Base-by-base conservation (phyloP, 441 rosid species). In the Populus trichocarpa region DNA sequence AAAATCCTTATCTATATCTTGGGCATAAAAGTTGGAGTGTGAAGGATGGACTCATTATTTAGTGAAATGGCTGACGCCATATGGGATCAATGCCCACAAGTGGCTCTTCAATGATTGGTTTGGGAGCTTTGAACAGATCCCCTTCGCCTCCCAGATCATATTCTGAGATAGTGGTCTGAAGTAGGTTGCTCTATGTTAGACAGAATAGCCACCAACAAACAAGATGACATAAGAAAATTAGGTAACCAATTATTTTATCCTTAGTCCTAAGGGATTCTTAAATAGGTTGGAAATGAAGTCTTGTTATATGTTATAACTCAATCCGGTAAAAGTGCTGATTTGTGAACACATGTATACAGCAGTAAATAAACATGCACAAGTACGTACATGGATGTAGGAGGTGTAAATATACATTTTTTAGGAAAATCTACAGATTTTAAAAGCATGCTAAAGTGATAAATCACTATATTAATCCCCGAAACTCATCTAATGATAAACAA, bases 71-170 rank as follows among this genome's bases (percentile, higher is more conserved):
- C 93, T 36, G 89, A 90, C 0, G 91, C 83, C 85, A n/a, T n/a
- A 94, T 83, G 64, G 95, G 94, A 90, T 96, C 97, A 16, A 87
- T 83, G 75, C 87, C 81, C 73, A 83, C 40, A n/a, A 84, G 57
- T 38, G 90, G 87, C 75, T 91, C 95, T 84, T 92, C 97, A 28
- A 93, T 90, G 81, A 94, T 84, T 28, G 96, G 92, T 81, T 92
- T 92, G 18, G 98, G 97, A 46, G 98, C 98, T 89, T 91, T 91
- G 85, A 97, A 97, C 13, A 97, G 81, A 84, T 94, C 98, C 72
- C 97, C 91, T 88, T 92, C 99, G 75, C 85, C 97, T 78, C 97
- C 97, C 18, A 94, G 80, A 84, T 94, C 91, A 75, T 93, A 97
- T 74, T 94, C 98, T 23, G 87, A 83, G 82, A 94, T 86, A 53